A percentile compares a stretch with the other conserved stretches of the same genome.
phyloP scores from a whole-genome alignment of 169 alveolate species.

The Cryptosporidium parvum region DNA sequence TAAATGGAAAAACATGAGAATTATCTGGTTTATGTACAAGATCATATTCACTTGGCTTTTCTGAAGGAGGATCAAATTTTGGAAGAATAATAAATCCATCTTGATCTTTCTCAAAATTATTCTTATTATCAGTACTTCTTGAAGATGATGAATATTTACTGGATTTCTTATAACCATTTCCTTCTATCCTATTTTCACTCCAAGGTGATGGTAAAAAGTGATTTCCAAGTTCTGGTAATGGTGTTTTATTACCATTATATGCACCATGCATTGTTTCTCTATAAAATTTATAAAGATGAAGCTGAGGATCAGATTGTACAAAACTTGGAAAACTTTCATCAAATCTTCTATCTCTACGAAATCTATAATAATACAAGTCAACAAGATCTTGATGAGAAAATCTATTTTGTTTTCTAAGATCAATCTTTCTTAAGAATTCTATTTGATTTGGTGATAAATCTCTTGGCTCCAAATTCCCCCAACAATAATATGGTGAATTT shows the following conservation, averaged over 20 bases:
- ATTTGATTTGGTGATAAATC: conserved; percentile 68
- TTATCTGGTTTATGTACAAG: conserved; percentile 24
- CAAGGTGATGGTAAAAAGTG: conserved; percentile 58
- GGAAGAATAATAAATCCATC: conserved; percentile 67
- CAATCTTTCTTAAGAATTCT: conserved; percentile 44
- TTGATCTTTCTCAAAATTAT: conserved; percentile 29
- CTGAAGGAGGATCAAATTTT: conserved; percentile 15
- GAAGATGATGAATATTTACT: neutral
- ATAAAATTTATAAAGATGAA: conserved; percentile 60
- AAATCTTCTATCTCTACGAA: conserved; percentile 66
- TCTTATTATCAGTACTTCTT: neutral
- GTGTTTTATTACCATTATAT: conserved; percentile 58
- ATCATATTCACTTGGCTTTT: conserved; percentile 7
- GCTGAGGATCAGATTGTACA: conserved; percentile 49
- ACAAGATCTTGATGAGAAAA: conserved; percentile 58
- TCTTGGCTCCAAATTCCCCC: conserved; percentile 74
- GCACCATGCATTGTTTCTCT: conserved; percentile 75
- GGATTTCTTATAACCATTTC: neutral
- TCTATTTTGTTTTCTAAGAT: conserved; percentile 18
- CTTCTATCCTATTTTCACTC: conserved; percentile 7
- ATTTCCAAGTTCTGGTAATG: conserved; percentile 64
- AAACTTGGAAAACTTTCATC: conserved; percentile 47
- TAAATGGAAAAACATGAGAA: conserved; percentile 53
- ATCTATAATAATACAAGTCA: conserved; percentile 63
- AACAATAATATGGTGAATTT: conserved; percentile 63